Percentiles rank a stretch among this genome's conserved stretches.
phyloP scores from a whole-genome alignment of 2,329 filamentous ascomycete genomes.

The Capronia epimyces region DNA sequence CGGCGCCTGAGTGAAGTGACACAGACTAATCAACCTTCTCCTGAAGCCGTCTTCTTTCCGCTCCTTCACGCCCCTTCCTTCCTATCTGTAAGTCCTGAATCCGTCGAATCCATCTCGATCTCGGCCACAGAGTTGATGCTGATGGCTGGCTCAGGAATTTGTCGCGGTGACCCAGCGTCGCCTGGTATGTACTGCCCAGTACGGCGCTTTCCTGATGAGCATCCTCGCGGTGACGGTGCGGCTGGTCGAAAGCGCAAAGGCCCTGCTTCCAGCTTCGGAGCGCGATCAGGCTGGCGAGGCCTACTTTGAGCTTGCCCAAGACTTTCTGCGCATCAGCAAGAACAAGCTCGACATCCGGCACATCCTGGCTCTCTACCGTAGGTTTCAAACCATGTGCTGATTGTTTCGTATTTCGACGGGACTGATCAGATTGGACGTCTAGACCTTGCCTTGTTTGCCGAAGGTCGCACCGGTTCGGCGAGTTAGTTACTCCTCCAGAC shows the following conservation, averaged over 20 bases:
- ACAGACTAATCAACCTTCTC: background rate
- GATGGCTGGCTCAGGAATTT: slow-evolving; percentile 3
- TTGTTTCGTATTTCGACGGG: background rate
- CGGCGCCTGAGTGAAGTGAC: background rate
- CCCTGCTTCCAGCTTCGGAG: slow-evolving; percentile 4
- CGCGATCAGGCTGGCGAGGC: slow-evolving; percentile 7
- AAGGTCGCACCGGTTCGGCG: slow-evolving; percentile 4
- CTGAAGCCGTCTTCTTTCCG: slow-evolving; percentile 11
- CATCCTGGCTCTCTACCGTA: slow-evolving; percentile 12
- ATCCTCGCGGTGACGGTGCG: slow-evolving; percentile 10
- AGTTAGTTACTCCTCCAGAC: background rate
- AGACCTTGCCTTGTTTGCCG: slow-evolving; percentile 12
- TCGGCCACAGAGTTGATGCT: background rate
- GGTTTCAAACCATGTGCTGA: no score
- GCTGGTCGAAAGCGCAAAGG: slow-evolving; percentile 9
- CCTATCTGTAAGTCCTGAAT: slow-evolving; percentile 5
- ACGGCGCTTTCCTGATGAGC: slow-evolving; percentile 11
- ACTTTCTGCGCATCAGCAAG: slow-evolving; percentile 11
- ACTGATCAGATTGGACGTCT: background rate
- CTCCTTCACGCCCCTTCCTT: slow-evolving; percentile 12
- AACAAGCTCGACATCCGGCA: slow-evolving; percentile 14
- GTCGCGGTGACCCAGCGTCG: slow-evolving; percentile 11
- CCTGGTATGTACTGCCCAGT: slow-evolving; percentile 9
- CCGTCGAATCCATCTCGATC: background rate
- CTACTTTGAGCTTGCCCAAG: slow-evolving; percentile 14